Percentiles rank a stretch among this genome's conserved stretches.
Conservation (phyloP, 805 yeast species). For the Teunomyces lycoperdinae region DNA sequence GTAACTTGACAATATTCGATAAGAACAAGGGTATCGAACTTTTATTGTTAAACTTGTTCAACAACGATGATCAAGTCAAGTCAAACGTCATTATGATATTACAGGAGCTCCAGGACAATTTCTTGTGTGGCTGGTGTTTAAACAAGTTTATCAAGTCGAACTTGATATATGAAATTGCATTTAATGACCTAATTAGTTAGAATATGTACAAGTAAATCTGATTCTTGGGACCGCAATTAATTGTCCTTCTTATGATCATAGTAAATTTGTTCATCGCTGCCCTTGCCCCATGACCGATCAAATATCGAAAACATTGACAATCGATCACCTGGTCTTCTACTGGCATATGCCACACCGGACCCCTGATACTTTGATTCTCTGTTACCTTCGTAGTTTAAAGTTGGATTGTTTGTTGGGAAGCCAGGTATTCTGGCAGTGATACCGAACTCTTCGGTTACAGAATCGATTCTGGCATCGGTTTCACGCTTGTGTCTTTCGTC, state of each 20-base stretch:
- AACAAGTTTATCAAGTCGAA: conserved; percentile 35
- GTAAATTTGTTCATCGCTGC: not conserved
- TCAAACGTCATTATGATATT: conserved; percentile 39
- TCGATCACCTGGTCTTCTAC: conserved; percentile 59
- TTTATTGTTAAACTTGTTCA: conserved; percentile 39
- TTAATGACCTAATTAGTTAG: conserved; percentile 25
- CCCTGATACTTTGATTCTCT: conserved; percentile 70
- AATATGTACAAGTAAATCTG: not conserved
- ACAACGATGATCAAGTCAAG: conserved; percentile 39
- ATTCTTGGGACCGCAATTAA: not conserved
- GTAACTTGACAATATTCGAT: conserved; percentile 40
- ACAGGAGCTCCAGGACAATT: conserved; percentile 43
- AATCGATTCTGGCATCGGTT: conserved; percentile 34
- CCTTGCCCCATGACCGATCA: conserved; percentile 12
- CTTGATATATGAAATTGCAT: conserved; percentile 39
- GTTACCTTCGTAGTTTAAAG: conserved; percentile 29
- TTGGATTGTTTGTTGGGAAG: conserved; percentile 41
- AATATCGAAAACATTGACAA: conserved; percentile 30
- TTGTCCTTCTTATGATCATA: not conserved
- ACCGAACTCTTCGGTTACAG: conserved; percentile 29
- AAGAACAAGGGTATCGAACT: conserved; percentile 45
- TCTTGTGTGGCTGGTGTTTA: conserved; percentile 45
- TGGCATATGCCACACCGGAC: conserved; percentile 55
- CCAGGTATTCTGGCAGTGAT: conserved; percentile 48
- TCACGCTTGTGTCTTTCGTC: conserved; percentile 34